Conservation (phyloP, 2,329 filamentous ascomycete genomes). For the Aaosphaeria arxii region DNA sequence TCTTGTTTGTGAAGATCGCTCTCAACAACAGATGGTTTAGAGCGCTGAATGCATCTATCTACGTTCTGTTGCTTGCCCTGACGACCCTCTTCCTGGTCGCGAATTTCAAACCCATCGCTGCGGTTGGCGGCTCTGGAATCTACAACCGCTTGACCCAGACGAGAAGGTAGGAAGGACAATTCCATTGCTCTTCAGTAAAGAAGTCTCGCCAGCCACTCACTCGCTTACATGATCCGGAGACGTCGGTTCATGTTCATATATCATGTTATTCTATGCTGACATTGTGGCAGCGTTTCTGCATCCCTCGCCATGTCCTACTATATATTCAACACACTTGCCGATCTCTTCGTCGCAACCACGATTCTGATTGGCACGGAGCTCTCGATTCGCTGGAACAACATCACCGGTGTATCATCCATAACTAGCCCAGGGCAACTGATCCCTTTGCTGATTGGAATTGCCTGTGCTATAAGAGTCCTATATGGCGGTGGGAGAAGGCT, state of each 20-base stretch:
- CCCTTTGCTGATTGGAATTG: background rate
- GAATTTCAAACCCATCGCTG: no score
- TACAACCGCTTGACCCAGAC: no score
- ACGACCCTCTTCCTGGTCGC: no score
- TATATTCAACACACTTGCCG: background rate
- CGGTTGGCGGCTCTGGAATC: no score
- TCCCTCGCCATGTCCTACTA: background rate
- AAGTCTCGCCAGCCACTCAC: no score
- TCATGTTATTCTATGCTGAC: no score
- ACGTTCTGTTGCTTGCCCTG: background rate
- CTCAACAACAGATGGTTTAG: background rate
- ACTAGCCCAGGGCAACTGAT: background rate
- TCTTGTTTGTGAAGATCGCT: background rate
- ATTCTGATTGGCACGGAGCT: background rate
- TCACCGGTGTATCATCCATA: slow-evolving; percentile 1
- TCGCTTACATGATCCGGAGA: no score
- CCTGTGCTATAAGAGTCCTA: background rate
- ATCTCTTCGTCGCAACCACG: background rate
- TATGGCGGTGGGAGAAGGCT: no score
- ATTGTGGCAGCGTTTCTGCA: background rate
- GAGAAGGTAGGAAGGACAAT: no score
- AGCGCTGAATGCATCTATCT: background rate
- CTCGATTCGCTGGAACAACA: slow-evolving; percentile 3
- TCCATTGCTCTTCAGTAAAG: no score
- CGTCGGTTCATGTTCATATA: no score